Base-by-base conservation (phyloP, 257 asterid species). In the Knoxia roxburghii region DNA sequence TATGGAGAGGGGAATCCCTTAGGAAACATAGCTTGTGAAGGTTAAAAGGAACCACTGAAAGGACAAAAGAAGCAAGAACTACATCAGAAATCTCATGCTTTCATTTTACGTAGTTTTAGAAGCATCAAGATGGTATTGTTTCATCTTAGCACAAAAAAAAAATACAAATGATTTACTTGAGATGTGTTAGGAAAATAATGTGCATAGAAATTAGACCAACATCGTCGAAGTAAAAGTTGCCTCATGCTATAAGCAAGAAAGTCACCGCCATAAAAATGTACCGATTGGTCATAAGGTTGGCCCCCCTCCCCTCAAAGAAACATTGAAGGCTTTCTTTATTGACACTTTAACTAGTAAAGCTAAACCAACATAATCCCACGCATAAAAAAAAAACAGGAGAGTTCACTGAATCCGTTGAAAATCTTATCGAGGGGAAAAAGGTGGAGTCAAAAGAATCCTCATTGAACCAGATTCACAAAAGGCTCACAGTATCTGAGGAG, bases 401-500 rank as follows among this genome's bases (percentile, higher is more conserved):
- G n/a, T n/a, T n/a, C n/a, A n/a, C n/a, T n/a, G n/a, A n/a, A n/a
- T n/a, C n/a, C n/a, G n/a, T n/a, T n/a, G n/a, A n/a, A n/a, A n/a
- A n/a, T n/a, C n/a, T n/a, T n/a, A n/a, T n/a, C n/a, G n/a, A n/a
- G n/a, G n/a, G n/a, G n/a, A n/a, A n/a, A n/a, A n/a, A n/a, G n/a
- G n/a, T n/a, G n/a, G n/a, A n/a, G n/a, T n/a, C n/a, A n/a, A n/a
- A n/a, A n/a, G n/a, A n/a, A n/a, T n/a, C n/a, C n/a, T n/a, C n/a
- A n/a, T n/a, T n/a, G 23, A 21, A 37, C 29, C 33, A 54, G 5
- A 4, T 0, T 40, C 12, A 33, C 63, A 71, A 50, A 54, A 68
- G 75, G 78, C 97, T 78, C 81, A 93, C 99, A 86, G 73, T 86
- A 93, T 93, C 80, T 88, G 89, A 65, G 95, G 81, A 27, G 88